Percentiles rank a stretch among this genome's conserved stretches.
These are phyloP conservation scores for Colletotrichum lentis DNA, from an alignment of 2,329 filamentous ascomycete species.

Conservation along the genomic window DNA sequence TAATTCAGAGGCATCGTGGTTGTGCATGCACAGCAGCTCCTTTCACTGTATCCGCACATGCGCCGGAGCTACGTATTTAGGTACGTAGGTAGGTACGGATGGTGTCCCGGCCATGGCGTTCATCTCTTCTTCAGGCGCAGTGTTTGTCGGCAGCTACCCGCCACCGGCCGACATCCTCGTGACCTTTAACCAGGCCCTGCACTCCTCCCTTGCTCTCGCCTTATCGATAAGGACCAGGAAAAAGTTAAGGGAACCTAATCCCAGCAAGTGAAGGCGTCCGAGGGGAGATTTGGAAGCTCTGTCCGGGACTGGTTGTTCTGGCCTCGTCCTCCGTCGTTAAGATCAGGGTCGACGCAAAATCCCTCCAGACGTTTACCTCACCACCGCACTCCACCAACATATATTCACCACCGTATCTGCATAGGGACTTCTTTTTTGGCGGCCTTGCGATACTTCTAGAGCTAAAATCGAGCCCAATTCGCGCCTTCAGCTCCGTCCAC, in stretches of 20 bases:
- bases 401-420: not conserved
- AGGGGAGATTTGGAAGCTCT: slow-evolving; percentile 30
- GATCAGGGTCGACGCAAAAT: slow-evolving; percentile 23
- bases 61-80: not conserved
- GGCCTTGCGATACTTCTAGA: slow-evolving; percentile 8
- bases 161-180: slow-evolving; percentile 22
- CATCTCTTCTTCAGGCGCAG: slow-evolving; percentile 23
- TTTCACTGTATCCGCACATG: not conserved
- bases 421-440: not conserved
- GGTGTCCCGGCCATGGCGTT: slow-evolving; percentile 16
- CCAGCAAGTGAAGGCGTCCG: slow-evolving; percentile 26
- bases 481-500: not conserved
- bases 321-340: slow-evolving; percentile 17
- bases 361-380: slow-evolving; percentile 17
- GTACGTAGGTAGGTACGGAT: not conserved
- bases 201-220: slow-evolving; percentile 8
- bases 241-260: slow-evolving; percentile 37
- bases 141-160: slow-evolving; percentile 7
- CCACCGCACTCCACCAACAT: not conserved
- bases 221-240: slow-evolving; percentile 36
- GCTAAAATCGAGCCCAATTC: not conserved
- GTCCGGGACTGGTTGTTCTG: slow-evolving; percentile 26
- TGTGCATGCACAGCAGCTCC: not conserved
- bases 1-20: not conserved
- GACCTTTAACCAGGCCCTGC: slow-evolving; percentile 24